Conservation (phyloP, 192 early-diverging fungal species). For the Dimargaris xerosporica region DNA sequence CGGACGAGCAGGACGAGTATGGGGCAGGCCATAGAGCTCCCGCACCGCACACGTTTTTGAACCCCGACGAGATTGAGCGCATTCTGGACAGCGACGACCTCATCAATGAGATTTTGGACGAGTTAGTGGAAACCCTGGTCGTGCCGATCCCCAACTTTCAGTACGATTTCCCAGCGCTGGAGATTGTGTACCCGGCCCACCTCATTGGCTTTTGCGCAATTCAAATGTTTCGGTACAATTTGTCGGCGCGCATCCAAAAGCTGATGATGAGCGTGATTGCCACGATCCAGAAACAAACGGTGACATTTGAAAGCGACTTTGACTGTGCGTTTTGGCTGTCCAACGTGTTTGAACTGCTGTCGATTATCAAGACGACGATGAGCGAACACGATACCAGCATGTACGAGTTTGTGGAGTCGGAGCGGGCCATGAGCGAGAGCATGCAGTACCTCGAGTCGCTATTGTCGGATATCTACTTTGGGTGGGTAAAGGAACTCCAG, state of each 20-base stretch:
- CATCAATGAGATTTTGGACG: slow-evolving; percentile 73
- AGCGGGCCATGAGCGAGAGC: slow-evolving; percentile 69
- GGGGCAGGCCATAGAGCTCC: neutral
- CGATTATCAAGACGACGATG: slow-evolving; percentile 65
- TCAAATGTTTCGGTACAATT: slow-evolving; percentile 76
- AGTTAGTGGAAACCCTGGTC: slow-evolving; percentile 74
- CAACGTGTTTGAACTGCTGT: slow-evolving; percentile 89
- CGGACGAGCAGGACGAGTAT: slow-evolving; percentile 16
- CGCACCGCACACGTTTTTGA: neutral
- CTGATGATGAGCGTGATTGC: slow-evolving; percentile 80
- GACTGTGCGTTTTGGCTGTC: slow-evolving; percentile 91
- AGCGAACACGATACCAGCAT: slow-evolving; percentile 51
- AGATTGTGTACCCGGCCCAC: slow-evolving; percentile 90
- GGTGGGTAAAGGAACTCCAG: slow-evolving; percentile 96
- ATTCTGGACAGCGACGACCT: slow-evolving; percentile 49
- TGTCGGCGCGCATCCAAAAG: slow-evolving; percentile 64
- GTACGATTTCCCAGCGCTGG: slow-evolving; percentile 35
- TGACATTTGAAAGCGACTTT: slow-evolving; percentile 30
- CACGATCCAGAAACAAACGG: slow-evolving; percentile 57
- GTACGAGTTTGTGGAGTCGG: slow-evolving; percentile 44
- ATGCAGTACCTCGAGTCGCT: slow-evolving; percentile 82
- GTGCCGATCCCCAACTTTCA: slow-evolving; percentile 72
- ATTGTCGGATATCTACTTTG: slow-evolving; percentile 89
- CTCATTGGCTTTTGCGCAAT: slow-evolving; percentile 70
- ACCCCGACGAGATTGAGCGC: slow-evolving; percentile 10